Percentiles rank a stretch among this genome's conserved stretches.
phyloP scores from a whole-genome alignment of 73 alveolate species.

The Tetrahymena borealis region DNA sequence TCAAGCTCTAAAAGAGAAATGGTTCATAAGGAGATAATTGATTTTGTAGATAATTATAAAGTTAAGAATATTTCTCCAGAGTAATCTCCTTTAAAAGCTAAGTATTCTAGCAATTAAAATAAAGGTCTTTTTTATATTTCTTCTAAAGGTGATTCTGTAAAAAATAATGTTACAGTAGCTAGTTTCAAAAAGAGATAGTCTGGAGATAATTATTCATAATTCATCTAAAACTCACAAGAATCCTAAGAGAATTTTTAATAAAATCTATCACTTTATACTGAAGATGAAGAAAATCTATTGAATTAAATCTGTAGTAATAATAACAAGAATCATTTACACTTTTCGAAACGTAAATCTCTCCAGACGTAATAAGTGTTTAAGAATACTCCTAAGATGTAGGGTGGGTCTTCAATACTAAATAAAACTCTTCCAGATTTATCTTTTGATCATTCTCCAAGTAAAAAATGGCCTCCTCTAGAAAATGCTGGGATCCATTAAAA shows the following conservation, averaged over 20 bases:
- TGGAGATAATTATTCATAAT: background rate
- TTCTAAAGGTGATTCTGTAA: background rate
- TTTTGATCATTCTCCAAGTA: background rate
- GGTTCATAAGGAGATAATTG: background rate
- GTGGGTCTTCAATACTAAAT: background rate
- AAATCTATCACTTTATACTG: background rate
- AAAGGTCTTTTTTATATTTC: background rate
- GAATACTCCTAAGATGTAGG: background rate
- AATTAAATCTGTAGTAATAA: background rate
- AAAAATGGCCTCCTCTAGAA: background rate
- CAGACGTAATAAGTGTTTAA: background rate
- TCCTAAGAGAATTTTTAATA: background rate
- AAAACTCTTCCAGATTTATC: background rate
- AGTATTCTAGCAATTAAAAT: background rate
- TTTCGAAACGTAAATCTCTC: background rate
- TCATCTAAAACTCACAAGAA: background rate
- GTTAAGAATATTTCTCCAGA: background rate
- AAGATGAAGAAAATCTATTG: background rate
- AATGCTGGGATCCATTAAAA: background rate
- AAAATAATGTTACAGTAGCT: background rate
- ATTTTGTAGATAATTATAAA: background rate
- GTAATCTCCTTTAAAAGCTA: background rate
- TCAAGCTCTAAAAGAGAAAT: background rate
- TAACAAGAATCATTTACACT: background rate
- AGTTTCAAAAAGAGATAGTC: background rate